Evolutionary conservation across 495 filamentous ascomycete species (phyloP), one percentile per base, ranked within the genome.

Genomic region (Parathielavia hyrcaniae): DNA sequence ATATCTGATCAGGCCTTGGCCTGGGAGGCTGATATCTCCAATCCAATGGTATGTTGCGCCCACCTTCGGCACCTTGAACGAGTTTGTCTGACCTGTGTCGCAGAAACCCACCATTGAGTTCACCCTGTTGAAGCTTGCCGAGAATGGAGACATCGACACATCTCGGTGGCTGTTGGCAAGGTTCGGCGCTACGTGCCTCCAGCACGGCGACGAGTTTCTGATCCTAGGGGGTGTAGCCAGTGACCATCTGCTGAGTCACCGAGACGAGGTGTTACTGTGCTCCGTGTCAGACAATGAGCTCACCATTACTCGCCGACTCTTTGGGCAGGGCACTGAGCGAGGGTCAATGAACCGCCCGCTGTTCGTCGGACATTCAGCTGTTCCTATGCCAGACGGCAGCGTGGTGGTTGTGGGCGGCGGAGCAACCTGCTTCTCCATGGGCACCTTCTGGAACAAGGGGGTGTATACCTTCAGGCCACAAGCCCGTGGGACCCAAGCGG

Each of bases 361-460:
- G 5, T 72, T 95, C 17, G 74, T 86, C 45, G 89, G 91, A 6
- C 76, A 81, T 59, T 82, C 77, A 20, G 68, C 75, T 9, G 71
- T 79, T 4, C 20, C 60, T 5, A 47, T 57, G 8, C 34, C 66
- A 9, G 50, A 71, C 43, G 69, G 75, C 16, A 66, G 77, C 26
- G 61, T 90, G 5, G 61, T 86, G 17, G 69, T 96, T 2, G 69
- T 86, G 38, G 90, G 89, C 10, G 91, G 91, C 16, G 91, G 91
- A 19, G 89, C 88, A 26, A 87, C 90, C 0, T 95, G 91, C 68
- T 96, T 95, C 71, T 89, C 88, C 0, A 92, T 95, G 78, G 70
- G 70, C 1, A 69, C 70, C 0, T 72, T 68, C 55, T 72, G 70
- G 70, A 71, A 67, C 19, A 67, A 59, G 22, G 64, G 64, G 0